A percentile compares a stretch with the other conserved stretches of the same genome.
phyloP scores from a whole-genome alignment of 805 yeast genomes.

The Spathaspora arborariae region DNA sequence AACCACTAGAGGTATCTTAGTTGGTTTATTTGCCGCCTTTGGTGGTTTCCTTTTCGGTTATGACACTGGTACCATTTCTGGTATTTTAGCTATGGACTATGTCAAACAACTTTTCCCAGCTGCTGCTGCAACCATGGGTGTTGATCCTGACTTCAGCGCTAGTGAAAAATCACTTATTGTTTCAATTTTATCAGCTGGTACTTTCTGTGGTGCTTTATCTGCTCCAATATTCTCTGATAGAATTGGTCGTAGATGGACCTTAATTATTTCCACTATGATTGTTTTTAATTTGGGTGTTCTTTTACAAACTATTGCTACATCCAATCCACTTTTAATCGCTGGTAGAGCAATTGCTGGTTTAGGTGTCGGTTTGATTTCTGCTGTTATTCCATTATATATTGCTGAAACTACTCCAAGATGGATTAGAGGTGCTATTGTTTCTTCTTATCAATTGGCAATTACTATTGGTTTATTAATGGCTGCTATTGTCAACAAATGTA shows the following conservation, averaged over 20 bases:
- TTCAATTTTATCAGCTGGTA: conserved; percentile 35
- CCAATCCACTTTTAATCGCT: conserved; percentile 31
- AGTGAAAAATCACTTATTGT: conserved; percentile 23
- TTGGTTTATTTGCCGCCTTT: conserved; percentile 38
- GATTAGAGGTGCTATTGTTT: conserved; percentile 42
- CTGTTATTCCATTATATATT: conserved; percentile 37
- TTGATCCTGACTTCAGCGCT: conserved; percentile 13
- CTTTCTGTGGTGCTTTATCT: conserved; percentile 36
- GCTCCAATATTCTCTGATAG: conserved; percentile 37
- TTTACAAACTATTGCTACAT: conserved; percentile 35
- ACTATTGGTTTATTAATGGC: conserved; percentile 38
- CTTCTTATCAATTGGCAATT: conserved; percentile 38
- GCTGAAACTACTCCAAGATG: conserved; percentile 40
- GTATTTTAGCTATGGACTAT: conserved; percentile 39
- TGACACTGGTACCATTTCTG: conserved; percentile 42
- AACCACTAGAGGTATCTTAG: conserved; percentile 36
- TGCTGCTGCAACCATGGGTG: conserved; percentile 5
- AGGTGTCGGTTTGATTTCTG: conserved; percentile 41
- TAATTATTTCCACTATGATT: conserved; percentile 28
- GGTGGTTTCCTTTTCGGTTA: conserved; percentile 42
- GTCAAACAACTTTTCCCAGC: conserved; percentile 26
- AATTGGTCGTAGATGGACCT: conserved; percentile 37
- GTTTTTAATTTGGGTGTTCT: conserved; percentile 36
- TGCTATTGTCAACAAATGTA: conserved; percentile 34
- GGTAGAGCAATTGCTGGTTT: conserved; percentile 40